Evolutionary conservation across 768 basidiomycete species (phyloP), one percentile per base, ranked within the genome.

Genomic region (Auricularia sp.): DNA sequence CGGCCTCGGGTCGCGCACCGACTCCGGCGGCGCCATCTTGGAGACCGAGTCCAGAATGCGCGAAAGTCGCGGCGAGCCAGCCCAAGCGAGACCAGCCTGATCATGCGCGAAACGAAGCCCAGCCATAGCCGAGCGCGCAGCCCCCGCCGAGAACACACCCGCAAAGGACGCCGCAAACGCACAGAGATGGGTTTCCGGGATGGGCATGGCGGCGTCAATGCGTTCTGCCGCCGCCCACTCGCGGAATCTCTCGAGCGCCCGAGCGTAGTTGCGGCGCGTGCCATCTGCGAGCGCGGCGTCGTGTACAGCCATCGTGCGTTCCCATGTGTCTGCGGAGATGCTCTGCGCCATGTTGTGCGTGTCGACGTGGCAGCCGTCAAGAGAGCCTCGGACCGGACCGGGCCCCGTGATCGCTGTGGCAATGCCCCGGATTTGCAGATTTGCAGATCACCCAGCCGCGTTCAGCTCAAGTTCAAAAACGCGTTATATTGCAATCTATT

Each of bases 1-100:
- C 1, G 76, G 77, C 0, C 74, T 67, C 1, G 14, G 18, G 14
- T 51, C 47, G 1, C 47, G 47, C 6, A 6, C 5, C 21, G 47
- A 51, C 47, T 8, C 47, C 6, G 16, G 47, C 21, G 47, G 47
- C 21, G 47, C 47, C 6, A 6, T 5, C 11, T 6, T 16, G 1
- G 11, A 1, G 1, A 51, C 47, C 2, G 47, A 8, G 11, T 10
- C 5, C 11, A 51, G 8, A 1, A 51, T 51, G 47, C 47, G 47
- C 8, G 47, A 6, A 1, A 51, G 47, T 3, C 47, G 1, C 10
- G 10, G 10, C 3, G 47, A 51, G 3, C 10, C 47, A 16, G 21
- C 11, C 47, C 47, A 51, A 21, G 47, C 11, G 11, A 10, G 6
- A 16, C 47, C 47, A 1, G 11, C 6, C 21, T 18, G 18, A 6